Percentiles rank a stretch among this genome's conserved stretches.
Evolutionary conservation across 192 early-diverging fungal species (phyloP).

Genomic region (Gonapodya sp.): DNA sequence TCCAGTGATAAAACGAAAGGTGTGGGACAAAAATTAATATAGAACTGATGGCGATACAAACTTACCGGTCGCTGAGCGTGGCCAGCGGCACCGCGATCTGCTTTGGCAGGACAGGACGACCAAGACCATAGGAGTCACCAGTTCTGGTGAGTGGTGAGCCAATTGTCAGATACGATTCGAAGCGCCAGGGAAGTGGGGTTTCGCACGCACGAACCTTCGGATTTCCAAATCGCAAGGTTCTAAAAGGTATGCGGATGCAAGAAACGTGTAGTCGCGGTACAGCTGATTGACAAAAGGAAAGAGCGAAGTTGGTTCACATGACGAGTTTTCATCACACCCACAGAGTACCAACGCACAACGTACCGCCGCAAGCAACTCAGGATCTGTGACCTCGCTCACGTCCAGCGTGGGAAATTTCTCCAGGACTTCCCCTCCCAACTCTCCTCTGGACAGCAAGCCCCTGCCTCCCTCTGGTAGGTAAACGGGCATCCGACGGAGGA

Average conservation of each 20-base stretch:
- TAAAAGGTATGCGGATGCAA: slow-evolving; percentile 76
- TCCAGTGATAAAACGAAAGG: too few species aligned
- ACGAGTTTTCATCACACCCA: slow-evolving; percentile 9
- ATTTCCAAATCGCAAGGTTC: slow-evolving; percentile 81
- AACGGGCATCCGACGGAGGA: slow-evolving; percentile 74
- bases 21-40: too few species aligned
- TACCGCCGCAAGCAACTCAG: slow-evolving; percentile 55
- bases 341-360: slow-evolving; percentile 14
- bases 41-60: neutral
- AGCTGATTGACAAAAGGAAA: slow-evolving; percentile 36
- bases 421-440: slow-evolving; percentile 69
- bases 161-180: too few species aligned
- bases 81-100: slow-evolving; percentile 70
- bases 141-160: too few species aligned
- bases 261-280: slow-evolving; percentile 80
- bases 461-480: slow-evolving; percentile 47
- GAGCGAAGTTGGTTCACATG: neutral
- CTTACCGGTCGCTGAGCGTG: slow-evolving; percentile 50
- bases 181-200: too few species aligned
- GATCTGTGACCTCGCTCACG: slow-evolving; percentile 60
- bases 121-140: slow-evolving; percentile 55
- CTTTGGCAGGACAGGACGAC: slow-evolving; percentile 59
- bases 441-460: slow-evolving; percentile 69
- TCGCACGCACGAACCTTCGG: too few species aligned
- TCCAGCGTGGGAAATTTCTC: slow-evolving; percentile 62